These are phyloP conservation scores for Stereocaulon alpinum DNA, from an alignment of 495 filamentous ascomycete genomes.

Conservation along the genomic window DNA sequence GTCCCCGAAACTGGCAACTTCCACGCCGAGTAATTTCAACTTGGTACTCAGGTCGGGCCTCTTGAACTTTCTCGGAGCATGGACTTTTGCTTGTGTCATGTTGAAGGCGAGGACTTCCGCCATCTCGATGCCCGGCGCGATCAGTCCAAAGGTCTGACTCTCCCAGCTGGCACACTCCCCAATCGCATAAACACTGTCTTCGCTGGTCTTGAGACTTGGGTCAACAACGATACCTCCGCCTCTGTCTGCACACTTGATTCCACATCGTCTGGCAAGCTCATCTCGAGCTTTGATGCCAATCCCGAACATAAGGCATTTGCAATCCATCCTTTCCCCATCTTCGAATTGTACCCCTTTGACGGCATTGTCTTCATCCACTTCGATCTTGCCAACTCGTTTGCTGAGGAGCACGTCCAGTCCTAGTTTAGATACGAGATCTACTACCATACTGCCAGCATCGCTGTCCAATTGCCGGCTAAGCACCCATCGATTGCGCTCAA, in stretches of 20 bases:
- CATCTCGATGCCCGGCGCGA: constrained; percentile 93
- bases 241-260: constrained; percentile 62
- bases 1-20: constrained; percentile 92
- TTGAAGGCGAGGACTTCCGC: constrained; percentile 94
- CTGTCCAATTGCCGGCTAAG: constrained; percentile 75
- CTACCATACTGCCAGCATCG: constrained; percentile 76
- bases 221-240: constrained; percentile 73
- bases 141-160: constrained; percentile 84
- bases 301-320: constrained; percentile 82
- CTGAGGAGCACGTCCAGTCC: constrained; percentile 77
- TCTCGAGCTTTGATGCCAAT: constrained; percentile 84
- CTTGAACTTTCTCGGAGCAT: constrained; percentile 62
- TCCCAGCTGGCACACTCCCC: constrained; percentile 96
- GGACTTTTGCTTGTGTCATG: constrained; percentile 69
- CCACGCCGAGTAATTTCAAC: constrained; percentile 84
- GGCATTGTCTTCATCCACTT: constrained; percentile 52
- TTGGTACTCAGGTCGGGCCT: constrained; percentile 89
- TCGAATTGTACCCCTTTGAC: constrained; percentile 74
- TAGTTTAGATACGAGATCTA: constrained; percentile 70
- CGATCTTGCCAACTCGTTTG: constrained; percentile 65
- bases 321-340: constrained; percentile 74
- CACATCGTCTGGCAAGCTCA: constrained; percentile 59
- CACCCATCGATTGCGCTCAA: constrained; percentile 88
- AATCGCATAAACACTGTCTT: constrained; percentile 73
- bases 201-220: constrained; percentile 56